Evolutionary conservation across 169 alveolate genomes (phyloP), one percentile per base, ranked within the genome.

Genomic region (Plasmodium gallinaceum): DNA sequence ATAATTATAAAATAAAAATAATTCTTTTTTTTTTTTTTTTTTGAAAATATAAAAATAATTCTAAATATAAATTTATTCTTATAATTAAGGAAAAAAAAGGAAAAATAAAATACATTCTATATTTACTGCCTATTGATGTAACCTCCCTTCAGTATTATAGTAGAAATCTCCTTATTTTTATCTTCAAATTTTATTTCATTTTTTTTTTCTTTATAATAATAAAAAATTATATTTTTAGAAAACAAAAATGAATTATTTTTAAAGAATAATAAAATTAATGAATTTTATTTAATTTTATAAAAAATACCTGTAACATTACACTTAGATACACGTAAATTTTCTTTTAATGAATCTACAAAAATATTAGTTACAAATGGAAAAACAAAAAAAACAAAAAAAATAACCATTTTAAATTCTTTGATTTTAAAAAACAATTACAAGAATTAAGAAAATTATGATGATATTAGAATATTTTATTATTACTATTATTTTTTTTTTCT

Each of bases 71-170:
- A 32, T 1, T 2, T 32, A 32, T 32, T 32, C 39, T 32, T 32
- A 32, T 1, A 32, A 32, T 32, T 32, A 4, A 32, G 4, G 14
- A 3, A 0, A 54, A 26, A 61, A 5, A 2, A n/a, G 52, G 26
- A 12, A 46, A 45, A 75, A 39, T 61, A 62, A 61, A 37, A 24
- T 45, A 32, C 18, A 26, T 46, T 64, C 10, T 46, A 62, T 83
- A 37, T 68, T 83, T 83, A 83, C 91, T 83, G 91, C 68, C 91
- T 68, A 72, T 83, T 83, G 73, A 68, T 48, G 70, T 83, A 83
- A 83, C 85, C 91, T 20, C 91, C 91, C 71, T 83, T 83, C 39
- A 83, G 42, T 22, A 83, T 22, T 54, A 83, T 83, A 58, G 91
- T 83, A 32, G 91, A 83, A 66, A 83, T 37, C 54, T 85, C 91